These are phyloP conservation scores for Suhomyces coccinellae DNA, from an alignment of 1,139 yeast species.

Conservation along the genomic window DNA sequence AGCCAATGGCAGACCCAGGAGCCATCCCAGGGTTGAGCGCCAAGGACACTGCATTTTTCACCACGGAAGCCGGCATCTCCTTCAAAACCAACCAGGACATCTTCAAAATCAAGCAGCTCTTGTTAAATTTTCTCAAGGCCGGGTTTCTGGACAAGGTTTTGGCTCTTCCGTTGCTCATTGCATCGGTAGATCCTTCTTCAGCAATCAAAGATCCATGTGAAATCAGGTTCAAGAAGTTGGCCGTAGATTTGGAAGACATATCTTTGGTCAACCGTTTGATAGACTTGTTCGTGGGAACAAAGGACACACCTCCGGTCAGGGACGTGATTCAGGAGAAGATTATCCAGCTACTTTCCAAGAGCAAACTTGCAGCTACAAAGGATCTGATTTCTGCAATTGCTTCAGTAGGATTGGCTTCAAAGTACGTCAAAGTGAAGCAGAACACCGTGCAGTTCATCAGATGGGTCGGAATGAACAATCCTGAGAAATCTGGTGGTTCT, in stretches of 20 bases:
- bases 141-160: conserved; percentile 39
- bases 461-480: conserved; percentile 42
- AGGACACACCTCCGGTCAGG: conserved; percentile 50
- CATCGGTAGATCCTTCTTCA: conserved; percentile 61
- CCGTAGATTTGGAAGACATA: conserved; percentile 53
- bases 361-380: conserved; percentile 49
- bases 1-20: conserved; percentile 37
- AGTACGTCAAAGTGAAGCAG: conserved; percentile 46
- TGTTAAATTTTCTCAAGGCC: conserved; percentile 40
- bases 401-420: conserved; percentile 58
- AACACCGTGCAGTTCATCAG: conserved; percentile 61
- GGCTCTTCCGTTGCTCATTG: conserved; percentile 56
- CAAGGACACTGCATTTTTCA: conserved; percentile 58
- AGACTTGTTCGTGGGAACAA: conserved; percentile 46
- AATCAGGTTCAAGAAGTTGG: conserved; percentile 50
- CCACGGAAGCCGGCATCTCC: conserved; percentile 64
- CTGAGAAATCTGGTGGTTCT: conserved; percentile 14
- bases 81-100: conserved; percentile 53
- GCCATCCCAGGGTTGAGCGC: conserved; percentile 64
- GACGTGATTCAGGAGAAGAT: conserved; percentile 59
- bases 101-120: conserved; percentile 40
- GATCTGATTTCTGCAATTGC: conserved; percentile 43
- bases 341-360: conserved; percentile 51
- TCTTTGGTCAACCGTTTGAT: conserved; percentile 46
- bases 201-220: conserved; percentile 53